Base-by-base conservation (phyloP, 2,329 filamentous ascomycete genomes). In the Drechslerella dactyloides region DNA sequence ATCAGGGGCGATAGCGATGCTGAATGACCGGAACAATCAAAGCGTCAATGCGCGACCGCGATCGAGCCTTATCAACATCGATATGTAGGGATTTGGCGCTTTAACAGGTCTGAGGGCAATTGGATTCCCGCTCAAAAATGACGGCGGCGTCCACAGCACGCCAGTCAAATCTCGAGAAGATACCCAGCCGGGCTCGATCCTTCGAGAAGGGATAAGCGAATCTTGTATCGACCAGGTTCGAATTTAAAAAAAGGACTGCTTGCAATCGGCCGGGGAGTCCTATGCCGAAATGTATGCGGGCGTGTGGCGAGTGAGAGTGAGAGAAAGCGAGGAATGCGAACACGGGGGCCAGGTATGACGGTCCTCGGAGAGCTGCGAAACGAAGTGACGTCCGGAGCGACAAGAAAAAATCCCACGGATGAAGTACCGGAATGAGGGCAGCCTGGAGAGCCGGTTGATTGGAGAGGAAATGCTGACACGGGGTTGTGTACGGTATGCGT, bases 41-140 rank as follows among this genome's bases (percentile, higher is more conserved):
- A 42, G 13, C 13, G 5, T 42, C 37, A 42, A 42, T 15, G 13
- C 37, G 37, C 37, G 37, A 42, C 37, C 37, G 37, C 37, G 37
- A 42, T 42, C 37, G 37, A 42, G 11, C 13, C 37, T 42, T 42
- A 42, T 42, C 37, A 42, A 42, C 37, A 42, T 42, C 37, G 37
- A 42, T 4, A 42, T 42, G 37, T 42, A 15, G 13, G n/a, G 37
- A 5, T 17, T 4, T 4, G 37, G 13, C 3, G 37, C n/a, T n/a
- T n/a, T n/a, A n/a, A n/a, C n/a, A 15, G 37, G 37, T 42, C 13
- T 17, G 37, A 42, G 13, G 13, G 37, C 37, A 15, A 42, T 33
- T 33, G 27, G 27, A 33, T 42, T 42, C 37, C 37, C 37, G 37
- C 37, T 42, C 37, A 33, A 42, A n/a, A 15, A 42, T 42, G 37